These are phyloP conservation scores for Mycena amicta DNA, from an alignment of 768 basidiomycete genomes.

Conservation along the genomic window DNA sequence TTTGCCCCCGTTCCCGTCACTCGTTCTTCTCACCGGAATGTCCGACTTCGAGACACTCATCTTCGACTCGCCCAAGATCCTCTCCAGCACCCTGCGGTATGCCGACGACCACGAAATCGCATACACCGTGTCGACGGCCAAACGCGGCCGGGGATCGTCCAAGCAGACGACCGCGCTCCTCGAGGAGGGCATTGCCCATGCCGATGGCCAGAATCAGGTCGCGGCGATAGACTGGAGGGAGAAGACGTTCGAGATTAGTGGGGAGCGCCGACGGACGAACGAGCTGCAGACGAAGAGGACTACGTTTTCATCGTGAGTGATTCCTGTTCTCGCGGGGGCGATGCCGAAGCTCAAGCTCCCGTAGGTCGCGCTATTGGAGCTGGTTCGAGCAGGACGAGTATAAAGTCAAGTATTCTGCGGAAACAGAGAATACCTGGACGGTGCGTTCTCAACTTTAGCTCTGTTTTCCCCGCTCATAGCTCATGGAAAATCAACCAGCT, in stretches of 20 bases:
- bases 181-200: not conserved
- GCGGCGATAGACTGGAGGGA: conserved; percentile 9
- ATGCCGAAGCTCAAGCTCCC: not conserved
- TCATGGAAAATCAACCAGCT: not conserved
- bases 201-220: not conserved
- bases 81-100: not conserved
- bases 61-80: conserved; percentile 7
- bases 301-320: conserved; percentile 13
- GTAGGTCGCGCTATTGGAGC: conserved; percentile 16
- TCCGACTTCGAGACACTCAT: conserved; percentile 8
- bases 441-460: not conserved
- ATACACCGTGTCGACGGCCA: conserved; percentile 6
- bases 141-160: not conserved
- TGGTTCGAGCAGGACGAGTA: conserved; percentile 20
- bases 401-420: conserved; percentile 14
- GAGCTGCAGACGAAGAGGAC: conserved; percentile 4
- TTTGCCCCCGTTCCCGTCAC: too few species aligned
- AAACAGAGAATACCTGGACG: conserved; percentile 16
- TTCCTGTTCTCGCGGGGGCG: not conserved
- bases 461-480: not conserved
- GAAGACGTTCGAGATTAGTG: conserved; percentile 10
- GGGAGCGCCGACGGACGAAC: not conserved
- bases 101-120: not conserved
- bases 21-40: too few species aligned
- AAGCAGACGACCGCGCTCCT: conserved; percentile 7